Base-by-base conservation (phyloP, 129 eudicot genomes). In the Flaveria bidentis region DNA sequence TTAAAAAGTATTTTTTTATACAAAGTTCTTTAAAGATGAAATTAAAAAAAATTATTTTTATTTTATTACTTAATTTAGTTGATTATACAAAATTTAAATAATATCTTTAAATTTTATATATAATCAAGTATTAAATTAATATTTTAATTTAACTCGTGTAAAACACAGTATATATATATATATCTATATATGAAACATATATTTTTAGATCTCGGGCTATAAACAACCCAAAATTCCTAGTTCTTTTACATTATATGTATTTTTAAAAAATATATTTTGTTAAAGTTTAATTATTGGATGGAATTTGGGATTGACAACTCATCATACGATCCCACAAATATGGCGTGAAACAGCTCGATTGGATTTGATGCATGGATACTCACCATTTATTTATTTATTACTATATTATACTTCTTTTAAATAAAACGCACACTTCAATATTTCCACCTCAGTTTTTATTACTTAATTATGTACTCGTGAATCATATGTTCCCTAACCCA, bases 301-400 rank as follows among this genome's bases (percentile, higher is more conserved):
- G 49, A 33, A 64, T 15, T 64, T 33, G 49, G 70, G 23, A 25
- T 55, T 69, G 82, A 84, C 90, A 86, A 84, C 91, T 84, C 89
- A 84, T 82, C 65, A 17, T 84, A 82, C 56, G 74, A 81, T 60
- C 90, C 94, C 88, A 89, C 87, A 89, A 83, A 83, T 83, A 85
- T 81, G 79, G 96, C 88, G 81, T 82, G 84, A 79, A 87, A 90
- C 96, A 90, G 88, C 92, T 87, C 90, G 68, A 87, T 85, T 79
- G 83, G 88, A 87, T 87, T 87, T 90, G 83, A 60, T 79, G 89
- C 88, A 78, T 78, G 70, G 82, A 69, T 69, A 69, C 76, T 70
- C 47, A 8, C 55, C 60, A 53, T 69, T 36, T 45, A 41, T 67
- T 69, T 0, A 7, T 47, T 45, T 45, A 45, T 45, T 45, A 45